Evolutionary conservation across 768 basidiomycete genomes (phyloP), one percentile per base, ranked within the genome.

Genomic region (Podaxis sp.): DNA sequence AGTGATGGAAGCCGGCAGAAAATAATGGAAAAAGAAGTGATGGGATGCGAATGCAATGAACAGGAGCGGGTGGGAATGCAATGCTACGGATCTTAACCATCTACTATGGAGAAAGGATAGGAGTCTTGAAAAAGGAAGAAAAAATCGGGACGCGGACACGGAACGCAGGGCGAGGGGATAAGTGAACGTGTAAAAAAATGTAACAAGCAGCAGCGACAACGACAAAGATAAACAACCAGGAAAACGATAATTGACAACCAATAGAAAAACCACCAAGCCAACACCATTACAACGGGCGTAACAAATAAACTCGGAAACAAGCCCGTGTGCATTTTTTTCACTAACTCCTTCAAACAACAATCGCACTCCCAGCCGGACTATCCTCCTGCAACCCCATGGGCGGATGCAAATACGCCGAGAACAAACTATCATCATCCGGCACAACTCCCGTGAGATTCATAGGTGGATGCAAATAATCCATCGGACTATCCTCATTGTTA

Each of bases 381-480:
- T 78, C 78, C 51, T 79, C 77, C 6, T 77, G 75, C 25, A 76
- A 70, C 6, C 73, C 72, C 80, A 79, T 82, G 0, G 78, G 80
- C 4, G 78, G 80, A 61, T 81, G 80, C 61, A 82, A 63, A 63
- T 77, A 82, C 17, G 79, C 68, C 43, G 79, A 80, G 61, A 82
- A 81, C 46, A 91, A 73, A 61, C 77, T 80, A 22, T 89, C 88
- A 55, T 91, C 90, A 50, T 90, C 89, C 24, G 80, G 80, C n/a
- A 82, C 38, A 19, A 82, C 59, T 17, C 41, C 53, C 27, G 53
- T 2, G 9, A 41, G 27, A 47, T 37, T 74, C 79, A 85, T 77
- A 8, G 85, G 84, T 33, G 83, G 83, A 60, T 91, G 89, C 5
- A 90, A 76, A 65, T 84, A 91, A 66, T 91, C 89, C 86, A 90